These are phyloP conservation scores for Senna tora DNA, from an alignment of 306 rosid species.

Conservation along the genomic window DNA sequence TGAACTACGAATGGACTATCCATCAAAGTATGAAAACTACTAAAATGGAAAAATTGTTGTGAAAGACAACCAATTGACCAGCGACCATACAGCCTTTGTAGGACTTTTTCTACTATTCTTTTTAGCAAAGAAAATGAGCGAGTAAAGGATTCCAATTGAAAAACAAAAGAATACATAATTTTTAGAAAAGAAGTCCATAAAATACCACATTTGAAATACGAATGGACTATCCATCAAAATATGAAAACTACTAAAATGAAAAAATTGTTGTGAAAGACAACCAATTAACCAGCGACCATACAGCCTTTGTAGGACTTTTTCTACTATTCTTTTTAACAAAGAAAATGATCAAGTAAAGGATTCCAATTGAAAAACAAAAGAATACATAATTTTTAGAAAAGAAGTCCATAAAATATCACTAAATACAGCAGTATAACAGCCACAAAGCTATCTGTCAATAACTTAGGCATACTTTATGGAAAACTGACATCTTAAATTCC, in stretches of 20 bases:
- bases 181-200: constrained; percentile 5
- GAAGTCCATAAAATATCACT: constrained; percentile 16
- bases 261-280: background rate
- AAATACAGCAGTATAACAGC: background rate
- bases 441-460: constrained; percentile 12
- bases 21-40: constrained; percentile 25
- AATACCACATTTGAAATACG: constrained; percentile 35
- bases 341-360: background rate
- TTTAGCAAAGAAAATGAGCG: background rate
- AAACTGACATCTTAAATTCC: constrained; percentile 12
- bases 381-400: background rate
- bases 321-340: background rate
- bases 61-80: background rate
- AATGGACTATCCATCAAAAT: constrained; percentile 26
- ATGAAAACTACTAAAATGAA: constrained; percentile 9
- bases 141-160: constrained; percentile 9
- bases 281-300: background rate
- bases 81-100: background rate
- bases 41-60: background rate
- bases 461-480: constrained; percentile 24
- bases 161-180: constrained; percentile 4
- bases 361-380: constrained; percentile 23
- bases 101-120: background rate
- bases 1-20: constrained; percentile 22
- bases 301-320: background rate